Base-by-base conservation (phyloP, 768 basidiomycete genomes). In the Suillus paluster region DNA sequence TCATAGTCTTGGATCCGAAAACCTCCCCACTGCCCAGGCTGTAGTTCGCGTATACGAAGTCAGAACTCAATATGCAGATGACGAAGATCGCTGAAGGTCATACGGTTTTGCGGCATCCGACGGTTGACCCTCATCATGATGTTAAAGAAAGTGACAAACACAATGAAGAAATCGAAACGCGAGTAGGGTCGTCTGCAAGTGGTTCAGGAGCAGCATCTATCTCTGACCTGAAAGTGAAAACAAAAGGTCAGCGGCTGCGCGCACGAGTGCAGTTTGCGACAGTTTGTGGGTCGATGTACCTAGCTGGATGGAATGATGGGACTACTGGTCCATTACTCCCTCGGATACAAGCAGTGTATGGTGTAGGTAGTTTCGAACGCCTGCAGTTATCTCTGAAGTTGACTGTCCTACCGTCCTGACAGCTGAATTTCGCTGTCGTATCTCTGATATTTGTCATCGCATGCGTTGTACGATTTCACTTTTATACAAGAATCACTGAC, bases 251-350 rank as follows among this genome's bases (percentile, higher is more conserved):
- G 15, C 67, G 61, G 25, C 53, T 34, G 50, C 64, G 64, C 39
- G 67, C 68, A 63, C 56, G 53, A 61, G 71, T 87, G 27, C 88
- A 90, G 63, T 84, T 88, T 61, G 65, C 74, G n/a, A 71, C 86
- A 1, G 73, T 87, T 39, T 89, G 86, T 66, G 85, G 78, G 75
- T 75, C 79, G 15, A 55, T 88, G 49, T 86, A 88, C 63, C 75
- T 90, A 6, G 81, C 81, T 15, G 92, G 92, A 17, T 94, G 91
- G 90, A 91, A 89, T 67, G 92, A 92, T 72, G 88, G 86, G 14
- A 83, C 86, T 0, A 84, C 84, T 15, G 92, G 92, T 1, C 91
- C 92, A 1, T 74, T 95, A n/a, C 73, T 94, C 5, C 91, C 90
- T 2, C 80, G 85, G 12, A 87, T 94, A 50, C 91, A 90, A 70